Conservation (phyloP, 2,329 filamentous ascomycete genomes). For the Ophiosphaerella narmari region DNA sequence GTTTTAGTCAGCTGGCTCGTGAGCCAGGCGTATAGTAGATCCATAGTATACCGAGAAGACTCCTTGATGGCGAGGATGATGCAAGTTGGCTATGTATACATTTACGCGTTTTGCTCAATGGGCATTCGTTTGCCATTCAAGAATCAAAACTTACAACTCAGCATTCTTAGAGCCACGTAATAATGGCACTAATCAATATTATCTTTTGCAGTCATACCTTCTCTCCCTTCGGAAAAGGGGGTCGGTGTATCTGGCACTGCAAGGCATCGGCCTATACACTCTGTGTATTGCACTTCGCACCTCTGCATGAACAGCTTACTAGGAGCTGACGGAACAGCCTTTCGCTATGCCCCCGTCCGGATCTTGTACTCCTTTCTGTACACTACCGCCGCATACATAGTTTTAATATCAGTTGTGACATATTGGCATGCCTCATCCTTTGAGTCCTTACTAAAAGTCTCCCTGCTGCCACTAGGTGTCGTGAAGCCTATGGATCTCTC, state of each 20-base stretch:
- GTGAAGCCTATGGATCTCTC: slow-evolving; percentile 50
- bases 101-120: no score
- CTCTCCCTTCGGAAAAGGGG: slow-evolving; percentile 68
- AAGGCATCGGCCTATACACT: slow-evolving; percentile 63
- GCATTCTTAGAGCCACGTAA: slow-evolving; percentile 1
- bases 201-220: slow-evolving; percentile 68
- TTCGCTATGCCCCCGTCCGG: slow-evolving; percentile 67
- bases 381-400: slow-evolving; percentile 72
- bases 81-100: no score
- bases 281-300: slow-evolving; percentile 5
- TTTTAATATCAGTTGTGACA: slow-evolving; percentile 66
- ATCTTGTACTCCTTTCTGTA: slow-evolving; percentile 65
- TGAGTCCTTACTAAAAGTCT: slow-evolving; percentile 51
- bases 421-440: slow-evolving; percentile 75
- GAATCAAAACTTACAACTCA: no score
- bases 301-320: not conserved
- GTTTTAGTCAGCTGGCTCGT: no score
- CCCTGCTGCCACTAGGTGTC: slow-evolving; percentile 11
- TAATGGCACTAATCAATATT: slow-evolving; percentile 48
- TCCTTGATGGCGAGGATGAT: no score
- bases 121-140: no score
- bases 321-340: slow-evolving; percentile 56
- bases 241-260: slow-evolving; percentile 68
- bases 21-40: no score
- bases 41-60: no score